These are phyloP conservation scores for Hymenoscyphus fructigenus DNA, from an alignment of 2,329 filamentous ascomycete species.

Conservation along the genomic window DNA sequence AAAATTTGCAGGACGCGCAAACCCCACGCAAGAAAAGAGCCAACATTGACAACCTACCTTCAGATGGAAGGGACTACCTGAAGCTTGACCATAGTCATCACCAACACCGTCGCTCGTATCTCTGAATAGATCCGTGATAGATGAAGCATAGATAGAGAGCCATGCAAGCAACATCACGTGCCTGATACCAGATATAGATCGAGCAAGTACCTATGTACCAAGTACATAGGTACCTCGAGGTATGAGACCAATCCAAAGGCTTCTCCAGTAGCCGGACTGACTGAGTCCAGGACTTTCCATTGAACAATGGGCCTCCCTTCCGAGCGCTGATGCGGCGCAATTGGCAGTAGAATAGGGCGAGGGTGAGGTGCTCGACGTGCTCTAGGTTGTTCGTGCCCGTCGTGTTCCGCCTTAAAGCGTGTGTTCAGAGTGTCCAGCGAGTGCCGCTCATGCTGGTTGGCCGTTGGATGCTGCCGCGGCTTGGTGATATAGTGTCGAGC, in stretches of 20 bases:
- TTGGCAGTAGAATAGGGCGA: neutral
- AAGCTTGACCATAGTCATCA: neutral
- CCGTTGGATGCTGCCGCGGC: neutral
- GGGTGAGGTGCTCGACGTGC: neutral
- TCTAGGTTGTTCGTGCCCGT: neutral
- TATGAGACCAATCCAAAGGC: neutral
- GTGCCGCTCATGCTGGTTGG: neutral
- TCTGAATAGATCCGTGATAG: neutral
- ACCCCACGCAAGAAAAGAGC: neutral
- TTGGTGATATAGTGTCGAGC: neutral
- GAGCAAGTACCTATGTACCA: neutral
- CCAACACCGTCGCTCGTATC: neutral
- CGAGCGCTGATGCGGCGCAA: neutral
- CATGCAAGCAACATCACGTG: neutral
- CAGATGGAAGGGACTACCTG: neutral
- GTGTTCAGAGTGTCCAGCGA: neutral
- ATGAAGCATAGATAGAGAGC: neutral
- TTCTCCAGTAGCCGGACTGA: neutral
- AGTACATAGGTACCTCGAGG: neutral
- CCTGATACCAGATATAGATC: neutral
- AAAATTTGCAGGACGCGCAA: neutral
- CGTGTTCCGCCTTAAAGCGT: slow-evolving; percentile 1
- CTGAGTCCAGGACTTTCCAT: neutral
- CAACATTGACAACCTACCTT: neutral
- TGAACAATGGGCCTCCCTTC: neutral